Base-by-base conservation (phyloP, 108 stramenopile species). In the Cylindrotheca fusiformis region DNA sequence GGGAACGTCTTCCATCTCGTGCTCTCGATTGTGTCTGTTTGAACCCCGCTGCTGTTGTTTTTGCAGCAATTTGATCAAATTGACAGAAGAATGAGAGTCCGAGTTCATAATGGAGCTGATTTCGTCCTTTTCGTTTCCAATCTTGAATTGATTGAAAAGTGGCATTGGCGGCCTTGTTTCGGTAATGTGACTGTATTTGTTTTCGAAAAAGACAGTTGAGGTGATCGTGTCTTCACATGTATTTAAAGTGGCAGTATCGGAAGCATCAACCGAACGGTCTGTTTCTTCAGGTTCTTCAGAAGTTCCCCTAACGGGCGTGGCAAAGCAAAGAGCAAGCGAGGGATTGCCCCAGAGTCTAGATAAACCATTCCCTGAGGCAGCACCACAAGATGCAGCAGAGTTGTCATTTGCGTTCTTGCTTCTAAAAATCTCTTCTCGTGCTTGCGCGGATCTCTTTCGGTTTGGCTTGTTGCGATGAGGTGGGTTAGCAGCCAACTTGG, bases 151-250 rank as follows among this genome's bases (percentile, higher is more conserved):
- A 26, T 64, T 60, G 54, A 81, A 85, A 29, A 85, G 67, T 0
- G 78, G 78, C 78, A 85, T 85, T 26, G 84, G 84, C 18, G 78
- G 81, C 28, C 75, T 59, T 14, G 75, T 79, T 50, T 85, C 80
- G 8, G 71, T 62, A 10, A 85, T 55, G 56, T 85, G 80, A 0
- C 67, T 65, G 27, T 75, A 67, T 65, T 85, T 85, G 32, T 68
- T 67, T 58, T 85, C 84, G 57, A 81, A 85, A 59, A 80, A 85
- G 18, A 82, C 41, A 0, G 84, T 85, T 18, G 84, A 85, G 0
- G 80, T 66, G 32, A 80, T 77, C 49, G 80, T 85, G 44, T 80
- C 80, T 33, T 85, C 84, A 46, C 60, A 60, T 0, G 76, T 78
- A 36, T 78, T 78, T 55, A 78, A 63, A 1, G 76, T 78, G 26